Conservation (phyloP, 1,284 basidiomycete genomes). For the Cystobasidium slooffiae region DNA sequence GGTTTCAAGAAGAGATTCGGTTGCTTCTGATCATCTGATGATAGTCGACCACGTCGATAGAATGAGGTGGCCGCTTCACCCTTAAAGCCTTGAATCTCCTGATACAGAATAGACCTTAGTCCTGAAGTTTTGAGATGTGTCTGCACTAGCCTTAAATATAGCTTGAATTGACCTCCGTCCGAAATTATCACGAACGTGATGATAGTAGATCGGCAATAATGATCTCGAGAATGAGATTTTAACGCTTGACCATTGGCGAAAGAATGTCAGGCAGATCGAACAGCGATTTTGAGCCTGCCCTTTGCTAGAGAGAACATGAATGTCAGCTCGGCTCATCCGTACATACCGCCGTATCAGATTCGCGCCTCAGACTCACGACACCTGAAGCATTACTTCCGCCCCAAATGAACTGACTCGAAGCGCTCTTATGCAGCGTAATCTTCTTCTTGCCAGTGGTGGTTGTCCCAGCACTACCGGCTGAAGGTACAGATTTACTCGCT, state of each 20-base stretch:
- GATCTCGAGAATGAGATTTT: not conserved
- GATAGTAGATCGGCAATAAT: no score
- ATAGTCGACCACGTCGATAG: no score
- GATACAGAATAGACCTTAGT: no score
- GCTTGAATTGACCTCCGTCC: not conserved
- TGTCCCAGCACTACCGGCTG: not conserved
- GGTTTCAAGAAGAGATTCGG: conserved; percentile 3
- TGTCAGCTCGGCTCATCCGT: not conserved
- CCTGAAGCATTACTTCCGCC: not conserved
- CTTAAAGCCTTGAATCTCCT: no score
- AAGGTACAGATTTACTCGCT: not conserved
- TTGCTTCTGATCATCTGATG: not conserved
- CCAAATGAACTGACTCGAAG: conserved; percentile 11
- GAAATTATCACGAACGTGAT: not conserved
- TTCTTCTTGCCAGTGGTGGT: conserved; percentile 1
- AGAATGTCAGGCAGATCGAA: conserved; percentile 21
- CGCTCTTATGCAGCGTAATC: conserved; percentile 17
- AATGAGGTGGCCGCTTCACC: no score
- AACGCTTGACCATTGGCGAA: conserved; percentile 5
- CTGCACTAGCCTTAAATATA: no score
- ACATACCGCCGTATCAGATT: not conserved
- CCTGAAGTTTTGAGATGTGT: no score
- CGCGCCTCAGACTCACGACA: not conserved
- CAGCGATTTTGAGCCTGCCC: not conserved
- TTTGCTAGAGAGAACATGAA: not conserved